phyloP scores from a whole-genome alignment of 2,329 filamentous ascomycete genomes.

The Calonectria montana region DNA sequence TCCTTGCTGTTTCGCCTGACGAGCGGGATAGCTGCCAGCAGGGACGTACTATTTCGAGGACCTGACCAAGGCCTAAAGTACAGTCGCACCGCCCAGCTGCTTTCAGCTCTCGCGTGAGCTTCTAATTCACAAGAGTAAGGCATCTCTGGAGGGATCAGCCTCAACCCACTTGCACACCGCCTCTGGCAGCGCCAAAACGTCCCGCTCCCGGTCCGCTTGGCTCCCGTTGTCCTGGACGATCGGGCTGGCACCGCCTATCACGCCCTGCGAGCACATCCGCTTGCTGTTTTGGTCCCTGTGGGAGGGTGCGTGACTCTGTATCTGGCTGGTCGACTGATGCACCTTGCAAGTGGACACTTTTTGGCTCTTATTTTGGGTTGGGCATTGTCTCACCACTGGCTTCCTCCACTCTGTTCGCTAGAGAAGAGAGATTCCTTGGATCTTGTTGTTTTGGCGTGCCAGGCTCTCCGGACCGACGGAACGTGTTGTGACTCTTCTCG shows the following conservation, averaged over 20 bases:
- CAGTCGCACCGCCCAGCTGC: conserved; percentile 20
- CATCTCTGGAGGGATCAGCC: conserved; percentile 27
- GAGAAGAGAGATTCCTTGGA: not conserved
- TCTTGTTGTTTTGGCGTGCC: conserved; percentile 13
- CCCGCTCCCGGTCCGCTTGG: conserved; percentile 42
- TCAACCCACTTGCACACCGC: conserved; percentile 39
- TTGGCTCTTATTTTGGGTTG: conserved; percentile 13
- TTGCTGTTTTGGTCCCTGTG: conserved; percentile 8
- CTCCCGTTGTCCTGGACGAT: conserved; percentile 41
- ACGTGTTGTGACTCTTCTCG: not conserved
- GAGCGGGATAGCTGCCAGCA: not conserved
- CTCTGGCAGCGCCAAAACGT: conserved; percentile 37
- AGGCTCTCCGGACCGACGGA: not conserved
- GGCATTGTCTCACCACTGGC: conserved; percentile 22
- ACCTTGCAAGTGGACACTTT: conserved; percentile 12
- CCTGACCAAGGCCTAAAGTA: conserved; percentile 3
- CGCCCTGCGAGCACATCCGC: conserved; percentile 3
- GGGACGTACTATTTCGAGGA: not conserved
- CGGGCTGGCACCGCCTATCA: conserved; percentile 22
- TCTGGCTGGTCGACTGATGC: conserved; percentile 10
- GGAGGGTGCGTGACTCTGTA: conserved; percentile 14
- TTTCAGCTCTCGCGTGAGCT: conserved; percentile 20
- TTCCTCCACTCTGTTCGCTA: conserved; percentile 6
- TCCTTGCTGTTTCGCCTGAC: not conserved
- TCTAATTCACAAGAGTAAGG: conserved; percentile 1